Evolutionary conservation across 1,284 basidiomycete species (phyloP), one percentile per base, ranked within the genome.

Genomic region (Fomitopsis schrenkii): DNA sequence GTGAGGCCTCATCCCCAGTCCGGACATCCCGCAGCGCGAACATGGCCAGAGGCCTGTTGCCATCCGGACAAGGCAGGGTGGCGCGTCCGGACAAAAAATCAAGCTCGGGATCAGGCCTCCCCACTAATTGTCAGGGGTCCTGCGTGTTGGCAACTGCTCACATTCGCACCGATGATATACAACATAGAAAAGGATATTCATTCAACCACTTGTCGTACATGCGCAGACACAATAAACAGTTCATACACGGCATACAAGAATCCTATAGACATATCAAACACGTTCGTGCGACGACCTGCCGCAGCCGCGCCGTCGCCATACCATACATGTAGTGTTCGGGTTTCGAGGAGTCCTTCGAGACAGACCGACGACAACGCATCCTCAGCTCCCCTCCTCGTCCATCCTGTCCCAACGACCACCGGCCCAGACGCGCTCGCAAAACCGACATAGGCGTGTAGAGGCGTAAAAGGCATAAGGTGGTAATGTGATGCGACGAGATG

Each of bases 141-240:
- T 22, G n/a, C n/a, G n/a, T n/a, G n/a, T n/a, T 2, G 22, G 22
- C 22, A 2, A 22, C 22, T 22, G 22, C 22, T 22, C 22, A 22
- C 22, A 22, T 22, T 22, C 1, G 14, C 57, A 53, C 58, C 5
- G 14, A 41, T 4, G 28, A 14, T 12, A 2, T 19, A 41, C 12
- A 42, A 22, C n/a, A 42, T 30, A 15, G 28, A 33, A 22, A 46
- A 57, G 28, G n/a, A 41, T 40, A 14, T 60, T 60, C 59, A 60
- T 60, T 52, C 26, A 54, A 58, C 48, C 54, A 42, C 56, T 57
- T 46, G 28, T 57, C 60, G 42, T 60, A 60, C 60, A 58, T 48
- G 44, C 44, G 15, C 46, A 42, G 17, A 45, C 28, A 57, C 55
- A 50, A 9, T 33, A 33, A n/a, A 50, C 48, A 30, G 48, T 50